Percentiles rank a stretch among this genome's conserved stretches.
Conservation (phyloP, 352 stramenopile species). For the Aphanomyces stellatus region DNA sequence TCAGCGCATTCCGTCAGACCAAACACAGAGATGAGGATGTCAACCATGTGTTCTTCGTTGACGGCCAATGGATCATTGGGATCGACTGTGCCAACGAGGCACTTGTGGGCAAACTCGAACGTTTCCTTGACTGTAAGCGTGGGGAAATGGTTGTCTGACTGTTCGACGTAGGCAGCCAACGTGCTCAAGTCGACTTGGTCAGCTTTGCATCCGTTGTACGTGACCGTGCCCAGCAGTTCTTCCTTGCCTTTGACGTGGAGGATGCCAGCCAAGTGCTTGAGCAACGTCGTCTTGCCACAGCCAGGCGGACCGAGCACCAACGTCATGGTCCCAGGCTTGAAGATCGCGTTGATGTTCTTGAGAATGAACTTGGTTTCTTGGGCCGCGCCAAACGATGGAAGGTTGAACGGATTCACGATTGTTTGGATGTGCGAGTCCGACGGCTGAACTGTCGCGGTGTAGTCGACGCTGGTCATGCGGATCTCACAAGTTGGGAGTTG, state of each 20-base stretch:
- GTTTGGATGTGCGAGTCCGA: slow-evolving; percentile 9
- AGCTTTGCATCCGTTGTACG: neutral
- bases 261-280: slow-evolving; percentile 3
- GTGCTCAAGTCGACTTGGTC: slow-evolving; percentile 2
- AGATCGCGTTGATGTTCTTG: slow-evolving; percentile 17
- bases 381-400: neutral
- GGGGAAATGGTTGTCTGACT: slow-evolving; percentile 82
- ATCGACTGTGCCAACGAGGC: slow-evolving; percentile 35
- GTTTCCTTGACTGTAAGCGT: slow-evolving; percentile 89
- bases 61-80: slow-evolving; percentile 34
- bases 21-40: slow-evolving; percentile 16
- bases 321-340: slow-evolving; percentile 10
- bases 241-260: neutral
- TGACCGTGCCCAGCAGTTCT: neutral
- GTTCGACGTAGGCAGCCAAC: slow-evolving; percentile 30
- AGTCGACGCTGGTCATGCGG: slow-evolving; percentile 11
- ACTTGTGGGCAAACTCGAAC: slow-evolving; percentile 88
- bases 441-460: neutral
- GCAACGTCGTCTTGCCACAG: slow-evolving; percentile 15
- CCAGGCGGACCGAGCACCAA: slow-evolving; percentile 7
- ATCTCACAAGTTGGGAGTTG: slow-evolving; percentile 11
- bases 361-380: slow-evolving; percentile 15
- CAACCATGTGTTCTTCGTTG: slow-evolving; percentile 22
- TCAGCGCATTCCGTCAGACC: slow-evolving; percentile 13
- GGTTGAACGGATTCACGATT: neutral